Base-by-base conservation (phyloP, 2,329 filamentous ascomycete species). In the Polychaeton citri region DNA sequence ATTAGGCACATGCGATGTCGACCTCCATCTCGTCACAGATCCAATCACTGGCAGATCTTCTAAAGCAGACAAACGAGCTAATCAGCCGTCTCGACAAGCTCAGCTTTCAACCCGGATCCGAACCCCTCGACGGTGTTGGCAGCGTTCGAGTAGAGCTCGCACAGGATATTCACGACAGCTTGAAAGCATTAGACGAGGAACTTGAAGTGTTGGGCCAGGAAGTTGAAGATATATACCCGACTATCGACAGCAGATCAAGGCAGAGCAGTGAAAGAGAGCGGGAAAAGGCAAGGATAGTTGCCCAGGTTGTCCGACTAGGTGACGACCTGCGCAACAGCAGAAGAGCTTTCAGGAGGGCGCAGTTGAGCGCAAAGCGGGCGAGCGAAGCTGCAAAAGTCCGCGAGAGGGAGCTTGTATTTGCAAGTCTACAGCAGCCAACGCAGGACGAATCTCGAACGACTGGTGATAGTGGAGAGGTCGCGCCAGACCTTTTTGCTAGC, bases 151-250 rank as follows among this genome's bases (percentile, higher is more conserved):
- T 78, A 15, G 86, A 94, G 60, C 71, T 95, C 21, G 74, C 76
- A 44, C 68, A 74, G 16, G 86, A 95, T 56, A 93, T 95, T 43
- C 77, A 80, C 46, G 76, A 83, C 50, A 72, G 72, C 13, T 61
- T 95, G 41, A 79, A 83, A 47, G 78, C 82, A 38, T 74, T 81
- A 34, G 79, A 92, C 49, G 84, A 92, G 43, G 84, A 93, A 40
- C 72, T 90, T 44, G 87, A 93, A 57, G 60, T 90, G 13, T 54
- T 95, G 21, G 68, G 67, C 33, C 84, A 90, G 53, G 86, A 94
- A 50, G 69, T 84, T 19, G 72, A 81, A 42, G 84, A 84, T 48
- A 60, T 86, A 18, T 66, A 72, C 21, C 57, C 66, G 3, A 65
- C 65, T 2, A 55, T 46, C 15, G 69, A 67, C 13, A 73, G 64